Evolutionary conservation across 345 rosid genomes (phyloP).

Genomic region (Clarkia xantiana): DNA sequence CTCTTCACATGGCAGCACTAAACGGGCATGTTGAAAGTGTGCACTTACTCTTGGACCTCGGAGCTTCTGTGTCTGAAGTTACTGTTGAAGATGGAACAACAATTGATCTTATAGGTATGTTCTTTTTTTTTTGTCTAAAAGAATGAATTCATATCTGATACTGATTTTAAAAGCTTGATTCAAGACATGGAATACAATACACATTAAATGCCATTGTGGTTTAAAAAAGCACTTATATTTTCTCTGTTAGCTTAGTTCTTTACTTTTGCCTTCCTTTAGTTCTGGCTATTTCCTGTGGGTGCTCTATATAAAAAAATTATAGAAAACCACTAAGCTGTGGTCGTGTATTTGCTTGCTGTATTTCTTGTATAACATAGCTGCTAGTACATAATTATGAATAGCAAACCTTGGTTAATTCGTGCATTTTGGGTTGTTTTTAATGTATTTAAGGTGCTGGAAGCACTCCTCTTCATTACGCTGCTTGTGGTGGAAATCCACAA

Average conservation of each 20-base stretch:
- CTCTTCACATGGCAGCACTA: slow-evolving; percentile 87
- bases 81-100: slow-evolving; percentile 87
- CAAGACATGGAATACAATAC: too few relatives aligned
- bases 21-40: slow-evolving; percentile 79
- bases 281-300: too few relatives aligned
- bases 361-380: too few relatives aligned
- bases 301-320: too few relatives aligned
- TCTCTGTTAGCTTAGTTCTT: too few relatives aligned
- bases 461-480: slow-evolving; percentile 89
- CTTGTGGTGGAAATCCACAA: slow-evolving; percentile 88
- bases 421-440: background rate
- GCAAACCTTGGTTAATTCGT: too few relatives aligned
- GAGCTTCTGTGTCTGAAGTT: slow-evolving; percentile 66
- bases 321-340: too few relatives aligned
- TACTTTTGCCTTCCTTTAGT: too few relatives aligned
- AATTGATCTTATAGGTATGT: slow-evolving; percentile 78
- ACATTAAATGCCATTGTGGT: too few relatives aligned
- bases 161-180: background rate
- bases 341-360: too few relatives aligned
- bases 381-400: too few relatives aligned
- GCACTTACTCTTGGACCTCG: slow-evolving; percentile 73
- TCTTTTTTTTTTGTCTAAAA: background rate
- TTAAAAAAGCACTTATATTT: too few relatives aligned
- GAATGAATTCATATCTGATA: background rate
- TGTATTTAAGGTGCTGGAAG: slow-evolving; percentile 74